A percentile compares a stretch with the other conserved stretches of the same genome.
Evolutionary conservation across 2,329 filamentous ascomycete species (phyloP).

Genomic region (Endoconidiophora polonica): DNA sequence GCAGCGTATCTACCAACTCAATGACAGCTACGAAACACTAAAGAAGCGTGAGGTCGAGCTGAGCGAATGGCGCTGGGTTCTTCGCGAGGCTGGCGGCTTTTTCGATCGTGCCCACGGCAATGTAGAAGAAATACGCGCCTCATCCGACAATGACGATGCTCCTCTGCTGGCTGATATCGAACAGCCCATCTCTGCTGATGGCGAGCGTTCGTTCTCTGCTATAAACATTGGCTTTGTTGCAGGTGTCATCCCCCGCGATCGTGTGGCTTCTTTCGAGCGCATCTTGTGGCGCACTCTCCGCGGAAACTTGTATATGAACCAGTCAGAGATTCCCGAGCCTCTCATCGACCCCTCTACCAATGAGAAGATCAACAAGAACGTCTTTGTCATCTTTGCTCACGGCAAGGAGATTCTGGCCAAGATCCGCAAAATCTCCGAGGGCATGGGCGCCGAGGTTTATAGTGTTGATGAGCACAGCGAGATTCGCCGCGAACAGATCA

Average conservation of each 20-base stretch:
- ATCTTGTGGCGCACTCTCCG: conserved; percentile 95
- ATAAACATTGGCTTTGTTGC: conserved; percentile 99
- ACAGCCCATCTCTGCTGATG: conserved; percentile 50
- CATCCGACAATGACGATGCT: conserved; percentile 78
- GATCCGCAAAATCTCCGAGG: conserved; percentile 98
- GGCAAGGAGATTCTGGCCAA: conserved; percentile 97
- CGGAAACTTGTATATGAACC: conserved; percentile 99
- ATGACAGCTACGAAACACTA: conserved; percentile 95
- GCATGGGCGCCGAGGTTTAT: conserved; percentile 88
- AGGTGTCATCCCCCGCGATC: conserved; percentile 83
- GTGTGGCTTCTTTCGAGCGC: conserved; percentile 87
- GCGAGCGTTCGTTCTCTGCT: conserved; percentile 75
- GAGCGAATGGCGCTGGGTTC: conserved; percentile 95
- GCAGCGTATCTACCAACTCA: conserved; percentile 76
- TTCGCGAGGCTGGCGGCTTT: conserved; percentile 90
- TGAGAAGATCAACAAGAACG: conserved; percentile 87
- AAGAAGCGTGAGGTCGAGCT: conserved; percentile 96
- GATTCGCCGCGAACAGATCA: conserved; percentile 83
- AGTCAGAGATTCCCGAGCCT: conserved; percentile 90
- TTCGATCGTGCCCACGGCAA: conserved; percentile 93
- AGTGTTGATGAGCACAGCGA: conserved; percentile 96
- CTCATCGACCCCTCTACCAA: conserved; percentile 86
- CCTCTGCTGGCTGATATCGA: conserved; percentile 87
- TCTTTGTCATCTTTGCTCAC: conserved; percentile 98
- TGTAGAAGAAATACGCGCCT: conserved; percentile 89